Evolutionary conservation across 352 stramenopile genomes (phyloP).

Genomic region (Globisporangium alternatum): DNA sequence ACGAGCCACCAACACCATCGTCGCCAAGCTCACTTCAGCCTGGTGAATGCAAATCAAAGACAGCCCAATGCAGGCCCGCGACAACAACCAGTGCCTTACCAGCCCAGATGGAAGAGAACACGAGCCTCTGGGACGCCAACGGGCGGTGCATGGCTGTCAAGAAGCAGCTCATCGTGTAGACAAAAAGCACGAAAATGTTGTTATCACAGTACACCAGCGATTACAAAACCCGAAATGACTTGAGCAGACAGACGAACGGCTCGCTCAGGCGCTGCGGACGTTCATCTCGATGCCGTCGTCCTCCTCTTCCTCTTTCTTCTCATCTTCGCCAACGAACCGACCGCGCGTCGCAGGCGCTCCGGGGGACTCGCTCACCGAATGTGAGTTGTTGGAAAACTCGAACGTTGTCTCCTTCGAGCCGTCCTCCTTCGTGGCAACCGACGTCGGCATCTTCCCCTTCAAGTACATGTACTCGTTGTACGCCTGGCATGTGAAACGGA

Average conservation of each 20-base stretch:
- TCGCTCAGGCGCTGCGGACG: slow-evolving; percentile 26
- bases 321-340: slow-evolving; percentile 10
- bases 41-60: neutral
- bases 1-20: neutral
- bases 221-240: neutral
- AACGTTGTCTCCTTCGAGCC: slow-evolving; percentile 72
- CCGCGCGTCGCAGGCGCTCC: slow-evolving; percentile 5
- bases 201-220: neutral
- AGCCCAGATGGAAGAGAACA: neutral
- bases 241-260: neutral
- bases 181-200: slow-evolving; percentile 1
- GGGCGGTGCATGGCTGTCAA: neutral
- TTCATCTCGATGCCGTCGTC: slow-evolving; percentile 35
- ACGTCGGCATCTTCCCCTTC: slow-evolving; percentile 68
- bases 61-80: neutral
- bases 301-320: slow-evolving; percentile 29
- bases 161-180: slow-evolving; percentile 4
- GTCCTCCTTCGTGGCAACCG: slow-evolving; percentile 51
- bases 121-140: neutral
- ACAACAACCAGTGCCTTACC: neutral
- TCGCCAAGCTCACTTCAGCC: neutral
- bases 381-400: slow-evolving; percentile 65
- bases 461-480: slow-evolving; percentile 85
- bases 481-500: slow-evolving; percentile 16
- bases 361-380: slow-evolving; percentile 25